A percentile compares a stretch with the other conserved stretches of the same genome.
phyloP scores from a whole-genome alignment of 2,329 filamentous ascomycete genomes.

The Cercospora brassicicola region DNA sequence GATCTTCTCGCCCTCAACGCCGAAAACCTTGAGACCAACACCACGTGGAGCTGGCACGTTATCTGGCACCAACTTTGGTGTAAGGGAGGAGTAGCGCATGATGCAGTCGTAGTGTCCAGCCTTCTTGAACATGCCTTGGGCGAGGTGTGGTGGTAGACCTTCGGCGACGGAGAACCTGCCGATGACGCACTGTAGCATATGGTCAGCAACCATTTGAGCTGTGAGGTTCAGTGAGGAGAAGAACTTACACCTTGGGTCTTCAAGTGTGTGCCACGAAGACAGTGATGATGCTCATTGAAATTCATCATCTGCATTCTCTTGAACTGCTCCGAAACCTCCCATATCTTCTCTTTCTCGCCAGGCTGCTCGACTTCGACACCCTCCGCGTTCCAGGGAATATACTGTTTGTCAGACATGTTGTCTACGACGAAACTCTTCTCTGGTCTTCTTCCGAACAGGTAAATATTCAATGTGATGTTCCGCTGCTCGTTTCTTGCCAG shows the following conservation, averaged over 20 bases:
- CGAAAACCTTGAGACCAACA: conserved; percentile 41
- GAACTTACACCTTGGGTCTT: conserved; percentile 38
- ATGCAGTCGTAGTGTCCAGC: conserved; percentile 40
- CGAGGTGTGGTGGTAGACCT: conserved; percentile 39
- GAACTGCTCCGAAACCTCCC: conserved; percentile 42
- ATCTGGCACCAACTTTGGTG: conserved; percentile 41
- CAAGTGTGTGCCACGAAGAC: conserved; percentile 42
- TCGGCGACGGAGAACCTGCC: conserved; percentile 38
- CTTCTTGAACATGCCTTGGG: conserved; percentile 42
- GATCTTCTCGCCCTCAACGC: conserved; percentile 40
- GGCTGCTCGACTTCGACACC: conserved; percentile 39
- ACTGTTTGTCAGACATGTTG: conserved; percentile 24
- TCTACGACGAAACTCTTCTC: neutral
- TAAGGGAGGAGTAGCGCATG: conserved; percentile 42
- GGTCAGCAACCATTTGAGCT: neutral
- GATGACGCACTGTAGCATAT: conserved; percentile 31
- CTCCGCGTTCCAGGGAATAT: conserved; percentile 36
- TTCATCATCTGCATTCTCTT: conserved; percentile 45
- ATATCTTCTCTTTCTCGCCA: conserved; percentile 40
- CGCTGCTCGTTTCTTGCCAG: conserved; percentile 5
- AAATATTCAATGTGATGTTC: neutral
- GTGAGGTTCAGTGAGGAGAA: neutral
- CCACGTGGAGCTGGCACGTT: conserved; percentile 41
- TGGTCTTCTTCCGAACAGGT: conserved; percentile 10
- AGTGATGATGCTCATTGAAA: conserved; percentile 43